These are phyloP conservation scores for Phaffia australis DNA, from an alignment of 768 basidiomycete species.

Conservation along the genomic window DNA sequence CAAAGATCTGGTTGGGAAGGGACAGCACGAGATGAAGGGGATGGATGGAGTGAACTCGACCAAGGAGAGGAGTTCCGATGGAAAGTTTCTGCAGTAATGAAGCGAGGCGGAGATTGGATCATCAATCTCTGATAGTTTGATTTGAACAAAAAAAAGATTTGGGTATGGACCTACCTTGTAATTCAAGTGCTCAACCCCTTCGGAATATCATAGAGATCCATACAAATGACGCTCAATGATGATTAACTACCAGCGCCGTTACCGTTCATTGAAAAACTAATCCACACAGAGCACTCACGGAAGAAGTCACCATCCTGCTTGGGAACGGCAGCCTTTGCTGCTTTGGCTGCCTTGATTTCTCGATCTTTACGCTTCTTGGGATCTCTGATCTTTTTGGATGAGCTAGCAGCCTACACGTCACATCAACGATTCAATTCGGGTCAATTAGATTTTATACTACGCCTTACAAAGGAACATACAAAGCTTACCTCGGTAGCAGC, in stretches of 20 bases:
- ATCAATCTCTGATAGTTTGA: background rate
- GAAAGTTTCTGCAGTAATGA: conserved; percentile 51
- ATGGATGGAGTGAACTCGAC: conserved; percentile 73
- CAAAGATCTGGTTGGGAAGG: conserved; percentile 88
- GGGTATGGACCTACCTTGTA: conserved; percentile 56
- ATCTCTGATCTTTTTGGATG: conserved; percentile 17
- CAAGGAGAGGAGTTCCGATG: conserved; percentile 75
- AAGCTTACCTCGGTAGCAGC: conserved; percentile 51
- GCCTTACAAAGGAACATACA: background rate
- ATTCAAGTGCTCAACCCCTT: conserved; percentile 75
- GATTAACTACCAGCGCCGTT: no score
- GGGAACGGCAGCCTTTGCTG: conserved; percentile 30
- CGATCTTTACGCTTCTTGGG: conserved; percentile 18
- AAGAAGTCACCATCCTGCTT: conserved; percentile 44
- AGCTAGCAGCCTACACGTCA: conserved; percentile 5
- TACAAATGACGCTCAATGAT: no score
- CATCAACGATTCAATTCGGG: conserved; percentile 20
- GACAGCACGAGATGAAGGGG: conserved; percentile 85
- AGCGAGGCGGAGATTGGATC: background rate
- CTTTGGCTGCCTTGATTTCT: conserved; percentile 36
- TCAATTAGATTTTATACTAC: background rate
- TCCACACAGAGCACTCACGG: conserved; percentile 34
- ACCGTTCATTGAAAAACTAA: conserved; percentile 1
- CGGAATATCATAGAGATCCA: no score
- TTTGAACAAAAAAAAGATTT: background rate